A percentile compares a stretch with the other conserved stretches of the same genome.
Evolutionary conservation across 148 eudicot species (phyloP).

Genomic region (Nepenthes gracilis): DNA sequence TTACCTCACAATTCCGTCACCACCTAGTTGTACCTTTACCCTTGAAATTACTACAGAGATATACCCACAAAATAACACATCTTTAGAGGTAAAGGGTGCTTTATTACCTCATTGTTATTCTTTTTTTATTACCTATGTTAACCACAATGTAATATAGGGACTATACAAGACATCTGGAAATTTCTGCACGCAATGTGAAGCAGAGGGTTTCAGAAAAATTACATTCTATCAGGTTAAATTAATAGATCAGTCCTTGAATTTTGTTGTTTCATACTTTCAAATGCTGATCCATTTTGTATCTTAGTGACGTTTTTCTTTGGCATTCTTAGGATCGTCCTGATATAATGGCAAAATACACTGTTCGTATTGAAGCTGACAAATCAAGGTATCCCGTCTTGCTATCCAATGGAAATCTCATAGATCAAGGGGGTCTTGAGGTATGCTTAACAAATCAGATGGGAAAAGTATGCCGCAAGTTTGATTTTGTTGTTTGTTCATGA

Average conservation of each 20-base stretch:
- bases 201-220: constrained; percentile 96
- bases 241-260: not conserved
- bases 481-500: not conserved
- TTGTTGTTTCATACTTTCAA: too few species aligned
- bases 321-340: constrained; percentile 85
- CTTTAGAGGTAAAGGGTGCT: constrained; percentile 57
- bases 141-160: constrained; percentile 38
- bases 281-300: not conserved
- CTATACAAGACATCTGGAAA: constrained; percentile 85
- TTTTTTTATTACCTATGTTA: constrained; percentile 2
- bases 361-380: constrained; percentile 89
- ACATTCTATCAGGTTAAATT: constrained; percentile 82
- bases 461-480: not conserved
- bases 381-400: constrained; percentile 77
- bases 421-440: constrained; percentile 91
- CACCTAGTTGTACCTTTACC: constrained; percentile 62
- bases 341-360: constrained; percentile 95
- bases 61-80: constrained; percentile 83
- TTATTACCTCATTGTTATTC: not conserved
- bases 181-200: constrained; percentile 99
- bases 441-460: constrained; percentile 7
- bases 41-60: constrained; percentile 81
- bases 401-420: constrained; percentile 90
- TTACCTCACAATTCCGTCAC: constrained; percentile 59
- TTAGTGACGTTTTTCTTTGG: constrained; percentile 4